A percentile compares a stretch with the other conserved stretches of the same genome.
phyloP scores from a whole-genome alignment of 2,329 filamentous ascomycete species.

The Zasmidium angulare region DNA sequence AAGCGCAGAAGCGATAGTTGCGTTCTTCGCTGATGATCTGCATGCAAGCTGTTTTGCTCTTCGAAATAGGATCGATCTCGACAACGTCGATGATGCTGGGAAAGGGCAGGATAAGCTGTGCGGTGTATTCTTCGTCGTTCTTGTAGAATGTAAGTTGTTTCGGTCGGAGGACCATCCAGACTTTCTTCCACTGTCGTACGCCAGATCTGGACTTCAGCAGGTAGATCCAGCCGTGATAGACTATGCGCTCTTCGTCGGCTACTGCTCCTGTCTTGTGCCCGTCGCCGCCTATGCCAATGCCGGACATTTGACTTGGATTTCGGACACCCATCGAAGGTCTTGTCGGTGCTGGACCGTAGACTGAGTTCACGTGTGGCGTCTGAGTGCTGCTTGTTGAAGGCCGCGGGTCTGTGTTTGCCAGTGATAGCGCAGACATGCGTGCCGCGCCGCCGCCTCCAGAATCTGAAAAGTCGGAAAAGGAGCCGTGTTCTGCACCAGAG shows the following conservation, averaged over 20 bases:
- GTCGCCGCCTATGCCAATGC: slow-evolving; percentile 43
- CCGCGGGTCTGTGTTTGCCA: slow-evolving; percentile 31
- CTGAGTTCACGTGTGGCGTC: slow-evolving; percentile 18
- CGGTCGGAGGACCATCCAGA: slow-evolving; percentile 88
- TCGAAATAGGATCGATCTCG: slow-evolving; percentile 84
- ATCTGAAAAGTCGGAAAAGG: slow-evolving; percentile 79
- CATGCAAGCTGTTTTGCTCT: slow-evolving; percentile 80
- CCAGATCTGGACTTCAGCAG: slow-evolving; percentile 79
- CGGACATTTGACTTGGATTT: slow-evolving; percentile 65
- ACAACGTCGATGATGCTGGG: slow-evolving; percentile 82
- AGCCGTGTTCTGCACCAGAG: slow-evolving; percentile 67
- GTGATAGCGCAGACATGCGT: slow-evolving; percentile 35
- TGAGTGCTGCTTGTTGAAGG: slow-evolving; percentile 35
- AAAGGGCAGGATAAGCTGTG: slow-evolving; percentile 77
- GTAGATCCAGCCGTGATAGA: slow-evolving; percentile 89
- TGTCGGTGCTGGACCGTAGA: slow-evolving; percentile 34
- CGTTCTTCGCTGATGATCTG: slow-evolving; percentile 92
- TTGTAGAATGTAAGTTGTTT: slow-evolving; percentile 89
- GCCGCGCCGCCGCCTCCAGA: slow-evolving; percentile 28
- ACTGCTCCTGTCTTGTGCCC: slow-evolving; percentile 10
- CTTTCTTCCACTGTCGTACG: slow-evolving; percentile 88
- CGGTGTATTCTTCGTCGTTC: slow-evolving; percentile 84
- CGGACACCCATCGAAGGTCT: slow-evolving; percentile 37
- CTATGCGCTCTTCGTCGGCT: slow-evolving; percentile 76
- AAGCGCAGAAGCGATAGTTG: slow-evolving; percentile 55